Evolutionary conservation across 306 rosid species (phyloP), one percentile per base, ranked within the genome.

Genomic region (Trifolium dubium): DNA sequence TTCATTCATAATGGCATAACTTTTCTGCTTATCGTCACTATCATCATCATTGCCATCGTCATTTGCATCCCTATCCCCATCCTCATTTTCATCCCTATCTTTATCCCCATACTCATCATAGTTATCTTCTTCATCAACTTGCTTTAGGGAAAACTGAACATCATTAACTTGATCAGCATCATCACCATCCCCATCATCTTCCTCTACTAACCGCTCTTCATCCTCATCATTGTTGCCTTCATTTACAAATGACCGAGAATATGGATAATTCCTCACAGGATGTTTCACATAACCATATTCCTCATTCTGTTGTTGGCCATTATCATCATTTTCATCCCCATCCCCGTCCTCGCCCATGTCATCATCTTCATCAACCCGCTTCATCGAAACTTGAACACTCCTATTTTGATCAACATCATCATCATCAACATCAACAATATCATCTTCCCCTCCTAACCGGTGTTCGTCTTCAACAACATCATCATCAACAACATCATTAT

Each of bases 351-450:
- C 31, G 7, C 14, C 41, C 10, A 32, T 6, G 6, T 31, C 65
- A 31, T 14, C 65, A 60, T 14, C 41, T 23, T 28, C 63, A 56
- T 56, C 37, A 6, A 9, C 83, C 32, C 68, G 86, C 37, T 73
- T 83, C 28, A 58, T 50, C 18, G 74, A 31, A 75, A 79, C 17
- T 19, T 81, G 80, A 46, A 74, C 73, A 32, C 81, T 84, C 69
- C 87, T 75, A 56, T 78, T 84, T 77, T 49, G 90, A 37, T 80
- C 88, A 61, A 78, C 78, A 19, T 72, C 89, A 69, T 74, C 83
- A 17, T 70, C 89, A 63, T 72, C 83, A 31, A 80, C 89, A 65
- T 74, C 62, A 5, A 55, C 84, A 28, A 79, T 90, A 61, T 83
- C 91, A 8, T 83, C 90, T 51, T 82, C 86, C 12, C 79, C 84